Evolutionary conservation across 306 rosid species (phyloP).

Genomic region (Pyrus pyrifolia): DNA sequence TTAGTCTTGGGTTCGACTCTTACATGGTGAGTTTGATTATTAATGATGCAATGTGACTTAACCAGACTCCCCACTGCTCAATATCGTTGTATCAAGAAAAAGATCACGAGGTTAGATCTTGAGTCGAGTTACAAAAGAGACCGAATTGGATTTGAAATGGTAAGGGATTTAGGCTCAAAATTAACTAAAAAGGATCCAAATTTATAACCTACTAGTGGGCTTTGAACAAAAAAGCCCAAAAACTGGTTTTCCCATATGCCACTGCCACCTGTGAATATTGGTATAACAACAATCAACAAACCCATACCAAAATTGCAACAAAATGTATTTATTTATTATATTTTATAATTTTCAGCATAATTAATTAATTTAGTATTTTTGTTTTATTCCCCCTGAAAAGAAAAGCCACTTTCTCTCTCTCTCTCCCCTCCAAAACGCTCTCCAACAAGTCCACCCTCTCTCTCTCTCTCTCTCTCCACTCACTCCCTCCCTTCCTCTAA

Average conservation of each 20-base stretch:
- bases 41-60: no score
- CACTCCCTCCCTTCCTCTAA: not conserved
- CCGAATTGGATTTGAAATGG: no score
- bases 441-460: slow-evolving; percentile 17
- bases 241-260: not conserved
- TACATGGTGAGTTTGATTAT: no score
- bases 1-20: not conserved
- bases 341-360: no score
- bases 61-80: accelerated
- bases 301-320: not conserved
- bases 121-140: no score
- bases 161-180: no score
- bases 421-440: not conserved
- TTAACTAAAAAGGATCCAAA: no score
- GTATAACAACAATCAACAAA: not conserved
- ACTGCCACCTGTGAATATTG: not conserved
- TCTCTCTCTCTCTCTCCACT: slow-evolving; percentile 2
- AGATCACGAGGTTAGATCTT: no score
- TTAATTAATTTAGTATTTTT: not conserved
- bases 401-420: not conserved
- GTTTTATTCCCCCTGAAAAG: not conserved
- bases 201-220: not conserved
- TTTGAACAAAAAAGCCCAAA: not conserved
- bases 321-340: not conserved
- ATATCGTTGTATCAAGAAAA: no score